phyloP scores from a whole-genome alignment of 2,329 filamentous ascomycete species.

The Fusarium sp. region DNA sequence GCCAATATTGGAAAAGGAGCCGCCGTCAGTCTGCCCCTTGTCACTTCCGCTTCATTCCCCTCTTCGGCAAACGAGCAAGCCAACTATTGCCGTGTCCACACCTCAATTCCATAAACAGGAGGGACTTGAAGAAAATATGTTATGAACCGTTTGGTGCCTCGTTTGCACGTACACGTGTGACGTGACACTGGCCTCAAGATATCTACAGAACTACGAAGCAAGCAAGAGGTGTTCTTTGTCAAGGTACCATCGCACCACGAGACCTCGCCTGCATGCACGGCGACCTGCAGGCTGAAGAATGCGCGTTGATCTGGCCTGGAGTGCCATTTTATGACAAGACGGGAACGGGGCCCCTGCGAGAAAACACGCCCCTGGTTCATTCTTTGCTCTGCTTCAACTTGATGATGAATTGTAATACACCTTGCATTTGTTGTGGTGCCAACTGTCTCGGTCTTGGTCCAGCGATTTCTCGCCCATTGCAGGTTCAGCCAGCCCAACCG shows the following conservation, averaged over 20 bases:
- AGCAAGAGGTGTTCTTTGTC: constrained; percentile 18
- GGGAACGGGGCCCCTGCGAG: constrained; percentile 32
- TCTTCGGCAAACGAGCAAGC: neutral
- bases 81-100: neutral
- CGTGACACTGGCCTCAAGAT: neutral
- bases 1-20: constrained; percentile 19
- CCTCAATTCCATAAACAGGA: neutral
- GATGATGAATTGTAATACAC: neutral
- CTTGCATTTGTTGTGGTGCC: neutral
- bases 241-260: constrained; percentile 40
- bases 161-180: neutral
- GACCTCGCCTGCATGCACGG: constrained; percentile 46
- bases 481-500: constrained; percentile 4
- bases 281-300: constrained; percentile 42
- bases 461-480: constrained; percentile 25
- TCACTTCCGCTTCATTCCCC: constrained; percentile 9
- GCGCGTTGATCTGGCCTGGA: constrained; percentile 36
- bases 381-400: constrained; percentile 2
- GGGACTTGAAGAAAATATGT: neutral
- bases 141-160: neutral
- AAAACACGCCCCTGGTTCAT: constrained; percentile 29
- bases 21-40: constrained; percentile 29
- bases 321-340: constrained; percentile 28
- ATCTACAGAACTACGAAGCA: neutral
- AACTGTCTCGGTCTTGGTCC: constrained; percentile 19